Evolutionary conservation across 306 rosid species (phyloP).

Genomic region (Trichosanthes cucumerina): DNA sequence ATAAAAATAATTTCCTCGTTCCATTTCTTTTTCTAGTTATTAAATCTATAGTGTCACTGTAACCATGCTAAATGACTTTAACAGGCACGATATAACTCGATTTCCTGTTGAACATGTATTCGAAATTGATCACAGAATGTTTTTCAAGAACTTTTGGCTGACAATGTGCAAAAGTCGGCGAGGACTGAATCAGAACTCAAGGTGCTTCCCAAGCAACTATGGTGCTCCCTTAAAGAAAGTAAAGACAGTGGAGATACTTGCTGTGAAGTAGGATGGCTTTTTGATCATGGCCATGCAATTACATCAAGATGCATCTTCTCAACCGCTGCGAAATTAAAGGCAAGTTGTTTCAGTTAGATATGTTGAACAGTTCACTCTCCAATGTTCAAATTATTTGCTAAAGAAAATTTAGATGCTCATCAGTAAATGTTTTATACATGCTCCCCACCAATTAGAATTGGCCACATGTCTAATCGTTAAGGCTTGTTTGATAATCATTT

Average conservation of each 20-base stretch:
- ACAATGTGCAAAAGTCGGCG: conserved; percentile 20
- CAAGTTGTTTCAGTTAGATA: conserved; percentile 27
- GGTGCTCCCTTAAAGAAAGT: conserved; percentile 62
- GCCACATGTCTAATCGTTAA: background rate
- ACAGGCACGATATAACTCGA: conserved; percentile 2
- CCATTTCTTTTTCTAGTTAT: background rate
- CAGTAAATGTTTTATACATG: background rate
- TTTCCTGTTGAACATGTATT: conserved; percentile 5
- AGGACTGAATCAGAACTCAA: conserved; percentile 45
- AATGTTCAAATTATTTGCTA: background rate
- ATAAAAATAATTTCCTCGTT: background rate
- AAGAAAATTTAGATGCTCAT: background rate
- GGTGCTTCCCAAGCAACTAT: conserved; percentile 82
- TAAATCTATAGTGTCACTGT: background rate
- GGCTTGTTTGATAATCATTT: too few relatives aligned
- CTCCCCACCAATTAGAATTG: background rate
- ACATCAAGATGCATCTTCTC: conserved; percentile 77
- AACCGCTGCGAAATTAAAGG: conserved; percentile 48
- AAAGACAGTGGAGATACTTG: conserved; percentile 36
- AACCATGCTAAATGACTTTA: background rate
- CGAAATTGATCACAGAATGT: conserved; percentile 21
- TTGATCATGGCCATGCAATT: conserved; percentile 54
- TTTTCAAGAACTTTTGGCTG: conserved; percentile 36
- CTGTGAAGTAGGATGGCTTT: conserved; percentile 87
- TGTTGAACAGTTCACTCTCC: background rate